Evolutionary conservation across 2,329 filamentous ascomycete genomes (phyloP), one percentile per base, ranked within the genome.

Genomic region (Cladosporium velox): DNA sequence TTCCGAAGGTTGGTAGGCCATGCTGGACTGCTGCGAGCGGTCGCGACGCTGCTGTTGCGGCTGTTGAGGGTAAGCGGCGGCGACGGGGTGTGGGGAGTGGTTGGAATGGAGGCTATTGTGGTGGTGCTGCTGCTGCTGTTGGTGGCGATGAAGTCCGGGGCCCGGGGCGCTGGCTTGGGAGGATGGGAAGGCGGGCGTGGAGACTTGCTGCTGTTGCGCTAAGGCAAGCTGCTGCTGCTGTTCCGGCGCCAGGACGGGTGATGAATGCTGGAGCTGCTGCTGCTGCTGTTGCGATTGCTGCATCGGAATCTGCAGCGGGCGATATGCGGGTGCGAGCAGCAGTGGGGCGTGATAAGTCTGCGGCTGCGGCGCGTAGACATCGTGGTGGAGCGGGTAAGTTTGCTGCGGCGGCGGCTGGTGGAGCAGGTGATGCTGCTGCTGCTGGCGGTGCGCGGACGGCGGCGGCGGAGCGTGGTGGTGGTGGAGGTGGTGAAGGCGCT

Each of bases 1-100:
- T 60, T 82, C 81, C 55, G 76, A 72, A 60, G 67, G 41, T 41
- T 77, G 73, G 71, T 78, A 78, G 21, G 65, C 72, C 79, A 82
- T 83, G 63, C 67, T 55, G 24, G 64, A 66, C 49, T 72, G 72
- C 21, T 69, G 73, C 34, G 30, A 59, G 15, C 41, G 51, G 52
- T 32, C 38, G 64, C 44, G 54, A 60, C 44, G 55, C 30, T 47
- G 57, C 26, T 49, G n/a, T 10, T 21, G 21, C 15, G 26, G 60
- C n/a, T 34, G 28, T 34, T 57, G 61, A 49, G 41, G 41, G 47
- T 65, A 52, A 59, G 41, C 38, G 35, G 54, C 57, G 61, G 52
- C 59, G 35, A 47, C 57, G 61, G 52, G 59, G 47, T 60, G 65
- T 59, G 67, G 64, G 44, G 65, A 49, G 54, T 57, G 65, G 49